These are phyloP conservation scores for Solanum peruvianum DNA, from an alignment of 257 asterid species.

Conservation along the genomic window DNA sequence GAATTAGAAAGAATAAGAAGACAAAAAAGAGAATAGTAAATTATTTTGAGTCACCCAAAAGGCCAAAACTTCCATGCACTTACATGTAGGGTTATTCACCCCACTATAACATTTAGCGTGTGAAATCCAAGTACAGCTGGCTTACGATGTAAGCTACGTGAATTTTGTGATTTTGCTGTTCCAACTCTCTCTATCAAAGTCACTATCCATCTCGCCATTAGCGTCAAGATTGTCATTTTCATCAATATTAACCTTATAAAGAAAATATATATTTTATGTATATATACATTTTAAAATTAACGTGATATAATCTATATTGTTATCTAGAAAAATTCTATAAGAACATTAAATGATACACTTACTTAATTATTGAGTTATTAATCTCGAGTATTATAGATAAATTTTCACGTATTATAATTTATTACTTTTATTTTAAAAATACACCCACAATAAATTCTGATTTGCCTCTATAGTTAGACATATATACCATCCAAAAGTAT, in stretches of 20 bases:
- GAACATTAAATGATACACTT: not conserved
- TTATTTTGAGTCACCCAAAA: not conserved
- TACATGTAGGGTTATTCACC: not conserved
- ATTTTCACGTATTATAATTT: no score
- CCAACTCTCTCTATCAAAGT: not conserved
- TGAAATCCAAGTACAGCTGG: not conserved
- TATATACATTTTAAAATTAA: no score
- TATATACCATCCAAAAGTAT: not conserved
- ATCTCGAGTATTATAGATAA: fast-evolving
- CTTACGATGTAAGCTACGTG: not conserved
- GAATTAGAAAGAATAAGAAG: no score
- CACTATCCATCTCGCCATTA: not conserved
- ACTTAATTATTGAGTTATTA: no score
- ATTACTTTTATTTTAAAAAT: no score
- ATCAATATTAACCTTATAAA: no score
- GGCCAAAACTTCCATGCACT: not conserved
- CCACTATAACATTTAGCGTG: not conserved
- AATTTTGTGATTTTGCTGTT: not conserved
- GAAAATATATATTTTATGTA: no score
- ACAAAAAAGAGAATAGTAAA: not conserved
- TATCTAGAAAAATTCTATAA: no score
- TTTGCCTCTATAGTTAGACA: no score
- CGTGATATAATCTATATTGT: no score
- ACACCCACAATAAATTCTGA: no score
- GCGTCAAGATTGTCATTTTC: not conserved